phyloP scores from a whole-genome alignment of 352 stramenopile species.

The Phytophthora boehmeriae region DNA sequence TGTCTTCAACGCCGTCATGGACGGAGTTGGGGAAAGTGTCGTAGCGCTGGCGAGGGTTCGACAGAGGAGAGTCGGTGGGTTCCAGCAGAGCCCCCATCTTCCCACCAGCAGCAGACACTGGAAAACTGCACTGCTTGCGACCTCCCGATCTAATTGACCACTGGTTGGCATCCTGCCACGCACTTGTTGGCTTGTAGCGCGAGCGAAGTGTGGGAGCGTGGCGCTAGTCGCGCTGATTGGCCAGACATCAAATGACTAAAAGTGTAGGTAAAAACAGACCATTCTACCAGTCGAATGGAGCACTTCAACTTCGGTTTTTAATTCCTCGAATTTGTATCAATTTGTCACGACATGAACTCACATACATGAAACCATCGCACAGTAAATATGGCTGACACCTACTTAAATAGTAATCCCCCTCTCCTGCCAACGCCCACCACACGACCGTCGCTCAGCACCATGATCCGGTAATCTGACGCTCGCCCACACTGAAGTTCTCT shows the following conservation, averaged over 20 bases:
- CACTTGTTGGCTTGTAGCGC: background rate
- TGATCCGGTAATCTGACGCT: constrained; percentile 90
- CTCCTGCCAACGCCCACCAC: no score
- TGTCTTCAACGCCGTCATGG: constrained; percentile 7
- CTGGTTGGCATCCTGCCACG: background rate
- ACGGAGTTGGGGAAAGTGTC: constrained; percentile 16
- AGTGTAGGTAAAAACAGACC: background rate
- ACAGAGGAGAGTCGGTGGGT: constrained; percentile 5
- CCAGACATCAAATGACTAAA: background rate
- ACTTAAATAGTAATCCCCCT: no score
- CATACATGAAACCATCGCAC: no score
- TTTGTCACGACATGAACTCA: no score
- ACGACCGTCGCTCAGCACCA: constrained; percentile 86
- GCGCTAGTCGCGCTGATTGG: constrained; percentile 4
- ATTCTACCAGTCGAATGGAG: background rate
- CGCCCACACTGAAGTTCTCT: constrained; percentile 54
- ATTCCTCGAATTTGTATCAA: no score
- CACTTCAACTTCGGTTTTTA: constrained; percentile 1
- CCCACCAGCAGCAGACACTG: background rate
- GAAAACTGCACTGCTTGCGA: background rate
- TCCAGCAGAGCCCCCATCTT: constrained; percentile 7
- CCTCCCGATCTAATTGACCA: background rate
- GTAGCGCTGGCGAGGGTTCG: constrained; percentile 6
- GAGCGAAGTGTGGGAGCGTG: background rate
- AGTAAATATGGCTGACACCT: no score